Base-by-base conservation (phyloP, 805 yeast genomes). In the Yarrowia alimentaria region DNA sequence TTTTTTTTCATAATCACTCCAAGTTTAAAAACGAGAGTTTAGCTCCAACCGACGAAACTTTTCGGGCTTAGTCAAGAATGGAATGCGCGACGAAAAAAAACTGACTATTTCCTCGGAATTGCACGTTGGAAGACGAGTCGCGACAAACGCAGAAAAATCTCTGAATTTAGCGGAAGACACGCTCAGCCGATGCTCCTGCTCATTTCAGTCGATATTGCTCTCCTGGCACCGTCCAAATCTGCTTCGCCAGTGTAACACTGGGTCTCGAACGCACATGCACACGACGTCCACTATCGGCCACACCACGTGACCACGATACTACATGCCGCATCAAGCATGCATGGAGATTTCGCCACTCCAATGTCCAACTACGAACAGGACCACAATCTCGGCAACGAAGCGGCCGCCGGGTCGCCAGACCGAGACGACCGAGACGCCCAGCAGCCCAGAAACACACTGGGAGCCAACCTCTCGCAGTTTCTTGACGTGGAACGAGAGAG, bases 331-430 rank as follows among this genome's bases (percentile, higher is more conserved):
- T n/a, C n/a, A n/a, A n/a, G 22, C 25, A 22, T 18, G 18, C 4
- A 40, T 40, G 47, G 33, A 26, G 19, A 19, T 10, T 13, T 40
- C 25, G 47, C 47, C 47, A 26, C 47, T 26, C 33, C 24, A 38
- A 40, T 40, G 47, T 40, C 47, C 17, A 40, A 40, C 47, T 40
- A 40, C 47, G 47, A 40, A 28, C 33, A 40, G 33, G 47, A 40
- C 47, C 47, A 40, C 47, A 40, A 40, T 28, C 25, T 40, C 19
- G 3, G 25, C 22, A 17, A 21, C 50, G 50, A 30, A 32, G 4
- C 28, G 14, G 29, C 26, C 30, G 17, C 29, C 50, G 37, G 37
- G 12, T 2, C 20, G 29, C 13, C 28, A 28, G 30, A 43, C 28
- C 16, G 21, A n/a, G 16, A 29, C 17, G 8, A 29, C 32, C 17